Evolutionary conservation across 352 stramenopile genomes (phyloP), one percentile per base, ranked within the genome.

Genomic region (Chrysophaeum taylorii): DNA sequence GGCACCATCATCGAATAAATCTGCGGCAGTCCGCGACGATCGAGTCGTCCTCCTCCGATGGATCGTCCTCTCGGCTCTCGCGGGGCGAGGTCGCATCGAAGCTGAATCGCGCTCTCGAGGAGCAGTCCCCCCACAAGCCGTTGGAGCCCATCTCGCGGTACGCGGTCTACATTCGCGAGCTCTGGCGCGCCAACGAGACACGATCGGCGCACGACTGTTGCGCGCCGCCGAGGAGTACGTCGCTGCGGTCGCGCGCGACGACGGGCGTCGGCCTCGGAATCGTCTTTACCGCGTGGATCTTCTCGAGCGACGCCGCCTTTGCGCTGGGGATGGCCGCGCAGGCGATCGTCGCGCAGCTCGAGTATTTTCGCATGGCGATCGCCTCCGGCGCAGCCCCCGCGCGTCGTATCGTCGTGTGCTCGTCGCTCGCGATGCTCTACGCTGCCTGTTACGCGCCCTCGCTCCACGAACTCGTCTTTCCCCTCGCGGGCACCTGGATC

Each of bases 311-410:
- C 63, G 85, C 82, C 54, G 68, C 86, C 35, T 89, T 89, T 66
- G 87, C 83, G 18, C 64, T 70, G 14, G 62, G 86, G 23, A 87
- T 87, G 72, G 83, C 78, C 29, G 70, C 86, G n/a, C 84, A 87
- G 81, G 85, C 81, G 1, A 76, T 80, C 21, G 64, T 87, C 1
- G 82, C 82, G 25, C 82, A 87, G 72, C 72, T 77, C 48, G 78
- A 82, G 74, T 93, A 92, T 73, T 92, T 90, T 74, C 73, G 83
- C 21, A 91, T 91, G 82, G 79, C 88, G 35, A 89, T 89, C 76
- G 81, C 82, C 70, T 83, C 78, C 15, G 84, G 84, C 33, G 82
- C 86, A 33, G 82, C 83, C 75, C 83, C 87, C 5, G 85, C 85
- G n/a, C 71, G 84, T 33, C 71, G 83, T 37, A 91, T 92, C 52